Base-by-base conservation (phyloP, 345 rosid species). In the Salix exigua region DNA sequence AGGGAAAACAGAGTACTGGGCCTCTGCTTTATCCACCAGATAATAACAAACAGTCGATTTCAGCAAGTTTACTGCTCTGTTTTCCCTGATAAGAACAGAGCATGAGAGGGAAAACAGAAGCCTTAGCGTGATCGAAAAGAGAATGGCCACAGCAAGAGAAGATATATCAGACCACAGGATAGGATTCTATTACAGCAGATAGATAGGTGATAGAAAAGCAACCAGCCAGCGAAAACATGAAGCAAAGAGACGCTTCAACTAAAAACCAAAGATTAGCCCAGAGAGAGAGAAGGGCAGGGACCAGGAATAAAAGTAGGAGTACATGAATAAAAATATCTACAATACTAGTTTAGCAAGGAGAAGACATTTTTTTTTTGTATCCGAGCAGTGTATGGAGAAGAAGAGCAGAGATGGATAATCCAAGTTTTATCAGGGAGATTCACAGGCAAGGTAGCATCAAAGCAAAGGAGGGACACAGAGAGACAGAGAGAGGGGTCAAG, bases 371-470 rank as follows among this genome's bases (percentile, higher is more conserved):
- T 44, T 12, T 44, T 13, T 44, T 11, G 14, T 44, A 44, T 44
- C 50, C 0, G 11, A 40, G 44, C 44, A 40, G 44, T 10, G 2
- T 10, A 10, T 40, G 38, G 18, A 35, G 26, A 73, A 55, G 42
- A 70, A n/a, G 16, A 12, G 33, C 46, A 42, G 67, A 66, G 28
- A 37, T 74, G 68, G n/a, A 73, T 69, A 73, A 77, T 74, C 38
- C 13, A 61, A 75, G 51, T 66, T n/a, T 46, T 40, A 38, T 28
- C 38, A 17, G 70, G 25, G 17, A 74, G 80, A 71, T 72, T 60
- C n/a, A 11, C 55, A 55, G 70, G 72, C 63, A 79, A 66, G 73
- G 51, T 68, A 68, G 72, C 44, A 63, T 42, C 46, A 66, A 16
- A 69, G 73, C 61, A 35, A 74, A 72, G 48, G n/a, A 63, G 40